Conservation (phyloP, 2,329 filamentous ascomycete species). For the Sporothrix euskadiensis region DNA sequence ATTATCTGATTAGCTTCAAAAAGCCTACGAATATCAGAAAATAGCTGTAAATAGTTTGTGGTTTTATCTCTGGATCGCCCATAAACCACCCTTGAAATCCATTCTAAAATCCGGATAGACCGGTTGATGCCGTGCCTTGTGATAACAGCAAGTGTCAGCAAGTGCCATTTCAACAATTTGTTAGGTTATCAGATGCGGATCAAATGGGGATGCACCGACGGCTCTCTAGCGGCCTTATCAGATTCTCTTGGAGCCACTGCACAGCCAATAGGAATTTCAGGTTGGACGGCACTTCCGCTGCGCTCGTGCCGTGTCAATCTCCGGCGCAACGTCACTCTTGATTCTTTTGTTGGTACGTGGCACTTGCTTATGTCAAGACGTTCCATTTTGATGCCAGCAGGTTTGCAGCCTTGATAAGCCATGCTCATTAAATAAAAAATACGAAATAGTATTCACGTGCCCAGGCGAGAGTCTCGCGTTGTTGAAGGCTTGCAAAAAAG, state of each 20-base stretch:
- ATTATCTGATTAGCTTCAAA: background rate
- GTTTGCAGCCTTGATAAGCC: background rate
- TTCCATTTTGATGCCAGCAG: background rate
- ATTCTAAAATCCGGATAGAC: background rate
- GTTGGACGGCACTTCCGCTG: too few species aligned
- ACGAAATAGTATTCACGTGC: background rate
- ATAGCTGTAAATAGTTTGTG: too few species aligned
- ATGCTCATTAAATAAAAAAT: too few species aligned
- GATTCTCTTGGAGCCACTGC: background rate
- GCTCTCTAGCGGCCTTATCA: background rate
- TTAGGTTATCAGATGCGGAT: slow-evolving; percentile 1
- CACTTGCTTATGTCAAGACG: background rate
- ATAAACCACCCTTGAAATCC: too few species aligned
- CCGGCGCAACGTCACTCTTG: too few species aligned
- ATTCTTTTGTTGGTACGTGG: too few species aligned
- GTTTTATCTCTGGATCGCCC: too few species aligned
- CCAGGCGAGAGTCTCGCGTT: background rate
- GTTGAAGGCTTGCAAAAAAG: too few species aligned
- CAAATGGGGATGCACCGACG: background rate
- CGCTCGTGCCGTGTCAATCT: too few species aligned
- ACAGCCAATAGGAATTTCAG: too few species aligned
- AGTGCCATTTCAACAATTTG: background rate
- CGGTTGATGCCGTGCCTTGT: background rate
- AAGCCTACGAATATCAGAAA: too few species aligned
- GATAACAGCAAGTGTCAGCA: background rate